These are phyloP conservation scores for Byssothecium circinans DNA, from an alignment of 2,329 filamentous ascomycete species.

Conservation along the genomic window DNA sequence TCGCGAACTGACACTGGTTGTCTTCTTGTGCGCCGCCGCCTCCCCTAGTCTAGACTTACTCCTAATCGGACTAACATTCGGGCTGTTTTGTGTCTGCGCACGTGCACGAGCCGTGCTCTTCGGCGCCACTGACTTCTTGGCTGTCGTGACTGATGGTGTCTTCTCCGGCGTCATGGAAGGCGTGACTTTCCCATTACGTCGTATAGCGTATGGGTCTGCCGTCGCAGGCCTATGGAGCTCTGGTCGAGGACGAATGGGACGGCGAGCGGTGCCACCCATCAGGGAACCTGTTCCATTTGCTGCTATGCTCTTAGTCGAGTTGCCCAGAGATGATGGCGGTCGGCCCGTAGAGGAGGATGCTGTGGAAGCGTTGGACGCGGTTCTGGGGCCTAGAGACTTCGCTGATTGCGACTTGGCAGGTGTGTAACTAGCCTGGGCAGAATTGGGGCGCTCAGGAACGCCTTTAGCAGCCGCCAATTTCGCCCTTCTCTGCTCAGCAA, in stretches of 20 bases:
- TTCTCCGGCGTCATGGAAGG: conserved; percentile 51
- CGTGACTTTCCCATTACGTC: conserved; percentile 42
- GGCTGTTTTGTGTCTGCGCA: conserved; percentile 38
- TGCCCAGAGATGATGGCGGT: conserved; percentile 42
- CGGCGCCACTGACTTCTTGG: conserved; percentile 40
- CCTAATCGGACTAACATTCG: conserved; percentile 38
- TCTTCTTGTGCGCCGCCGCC: conserved; percentile 30
- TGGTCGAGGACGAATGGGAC: conserved; percentile 45
- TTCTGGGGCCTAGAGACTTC: conserved; percentile 35
- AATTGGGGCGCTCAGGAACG: conserved; percentile 58
- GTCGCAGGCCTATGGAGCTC: conserved; percentile 55
- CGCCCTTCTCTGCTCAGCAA: conserved; percentile 75
- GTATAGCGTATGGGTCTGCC: conserved; percentile 55
- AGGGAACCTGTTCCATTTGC: conserved; percentile 47
- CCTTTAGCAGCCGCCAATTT: conserved; percentile 49
- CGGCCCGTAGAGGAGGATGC: conserved; percentile 33
- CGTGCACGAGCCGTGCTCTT: conserved; percentile 36
- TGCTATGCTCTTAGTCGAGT: conserved; percentile 36
- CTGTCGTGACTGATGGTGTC: conserved; percentile 44
- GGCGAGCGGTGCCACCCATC: conserved; percentile 63
- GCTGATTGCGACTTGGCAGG: conserved; percentile 46
- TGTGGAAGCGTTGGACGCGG: conserved; percentile 32
- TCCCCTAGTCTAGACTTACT: conserved; percentile 42
- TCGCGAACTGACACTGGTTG: conserved; percentile 29
- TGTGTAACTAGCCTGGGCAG: conserved; percentile 56